phyloP scores from a whole-genome alignment of 805 yeast species.

The Pichia gijzeniarum region DNA sequence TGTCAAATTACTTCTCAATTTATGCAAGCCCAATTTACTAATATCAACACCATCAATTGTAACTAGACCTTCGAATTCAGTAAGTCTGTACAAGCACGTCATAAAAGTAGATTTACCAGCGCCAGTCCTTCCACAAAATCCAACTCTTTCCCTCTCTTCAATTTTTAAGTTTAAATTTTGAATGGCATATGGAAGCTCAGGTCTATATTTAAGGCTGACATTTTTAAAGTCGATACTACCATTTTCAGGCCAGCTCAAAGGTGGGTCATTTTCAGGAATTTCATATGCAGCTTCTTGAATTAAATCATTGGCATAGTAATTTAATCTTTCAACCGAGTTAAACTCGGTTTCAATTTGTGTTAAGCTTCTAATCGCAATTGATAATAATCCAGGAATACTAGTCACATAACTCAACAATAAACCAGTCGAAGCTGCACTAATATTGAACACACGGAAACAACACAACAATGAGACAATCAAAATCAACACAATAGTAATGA shows the following conservation, averaged over 20 bases:
- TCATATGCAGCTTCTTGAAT: constrained; percentile 61
- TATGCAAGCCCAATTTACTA: constrained; percentile 43
- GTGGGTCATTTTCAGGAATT: constrained; percentile 38
- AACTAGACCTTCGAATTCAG: constrained; percentile 48
- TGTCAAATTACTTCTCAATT: constrained; percentile 50
- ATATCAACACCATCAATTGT: constrained; percentile 55
- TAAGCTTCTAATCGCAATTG: constrained; percentile 47
- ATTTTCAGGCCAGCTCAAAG: constrained; percentile 39
- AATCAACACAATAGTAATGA: constrained; percentile 36
- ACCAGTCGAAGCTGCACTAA: constrained; percentile 56
- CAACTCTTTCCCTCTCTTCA: constrained; percentile 58
- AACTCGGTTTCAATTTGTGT: constrained; percentile 74
- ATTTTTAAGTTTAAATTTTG: constrained; percentile 39
- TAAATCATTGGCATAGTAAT: constrained; percentile 54
- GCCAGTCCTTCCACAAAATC: constrained; percentile 86
- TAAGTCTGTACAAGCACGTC: constrained; percentile 52
- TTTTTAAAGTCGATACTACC: constrained; percentile 43
- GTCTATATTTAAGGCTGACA: constrained; percentile 51
- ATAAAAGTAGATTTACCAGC: constrained; percentile 71
- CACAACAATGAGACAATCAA: constrained; percentile 50
- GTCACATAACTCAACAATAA: constrained; percentile 52
- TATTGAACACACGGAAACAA: constrained; percentile 50
- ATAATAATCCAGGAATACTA: constrained; percentile 49
- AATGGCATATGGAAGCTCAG: constrained; percentile 53
- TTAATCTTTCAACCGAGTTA: constrained; percentile 71